A percentile compares a stretch with the other conserved stretches of the same genome.
phyloP scores from a whole-genome alignment of 257 asterid species.

The Voacanga thouarsii region DNA sequence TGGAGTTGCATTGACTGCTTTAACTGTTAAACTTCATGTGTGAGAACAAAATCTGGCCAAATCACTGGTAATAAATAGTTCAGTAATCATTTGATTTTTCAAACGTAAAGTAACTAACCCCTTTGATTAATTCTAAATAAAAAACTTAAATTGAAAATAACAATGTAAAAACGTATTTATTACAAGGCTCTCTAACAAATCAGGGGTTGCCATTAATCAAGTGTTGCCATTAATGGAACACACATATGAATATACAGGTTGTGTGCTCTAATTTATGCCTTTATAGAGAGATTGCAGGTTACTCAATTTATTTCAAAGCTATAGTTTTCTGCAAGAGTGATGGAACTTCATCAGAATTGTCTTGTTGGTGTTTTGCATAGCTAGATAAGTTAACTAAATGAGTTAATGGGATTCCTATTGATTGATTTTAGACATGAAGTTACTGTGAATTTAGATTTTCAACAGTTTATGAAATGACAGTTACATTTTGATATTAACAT shows the following conservation, averaged over 20 bases:
- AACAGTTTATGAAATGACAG: not conserved
- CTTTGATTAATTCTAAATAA: no score
- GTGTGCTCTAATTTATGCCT: not conserved
- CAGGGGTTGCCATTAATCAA: not conserved
- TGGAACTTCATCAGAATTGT: not conserved
- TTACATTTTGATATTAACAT: not conserved
- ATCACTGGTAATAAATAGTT: not conserved
- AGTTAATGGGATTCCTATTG: not conserved
- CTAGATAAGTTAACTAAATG: not conserved
- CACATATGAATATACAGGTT: not conserved
- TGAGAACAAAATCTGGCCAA: not conserved
- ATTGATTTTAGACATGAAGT: not conserved
- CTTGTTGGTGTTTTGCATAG: not conserved
- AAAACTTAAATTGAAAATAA: no score
- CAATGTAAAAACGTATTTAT: no score
- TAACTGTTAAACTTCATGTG: not conserved
- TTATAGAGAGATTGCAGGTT: not conserved
- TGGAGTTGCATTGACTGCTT: not conserved
- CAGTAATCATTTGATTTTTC: not conserved
- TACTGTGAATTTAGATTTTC: not conserved
- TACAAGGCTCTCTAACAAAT: no score
- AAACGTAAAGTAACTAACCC: not conserved
- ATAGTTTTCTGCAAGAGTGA: not conserved
- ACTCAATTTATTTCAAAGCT: not conserved
- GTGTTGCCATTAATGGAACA: not conserved